Evolutionary conservation across 2,329 filamentous ascomycete species (phyloP).

Genomic region (Xylaria sp.): DNA sequence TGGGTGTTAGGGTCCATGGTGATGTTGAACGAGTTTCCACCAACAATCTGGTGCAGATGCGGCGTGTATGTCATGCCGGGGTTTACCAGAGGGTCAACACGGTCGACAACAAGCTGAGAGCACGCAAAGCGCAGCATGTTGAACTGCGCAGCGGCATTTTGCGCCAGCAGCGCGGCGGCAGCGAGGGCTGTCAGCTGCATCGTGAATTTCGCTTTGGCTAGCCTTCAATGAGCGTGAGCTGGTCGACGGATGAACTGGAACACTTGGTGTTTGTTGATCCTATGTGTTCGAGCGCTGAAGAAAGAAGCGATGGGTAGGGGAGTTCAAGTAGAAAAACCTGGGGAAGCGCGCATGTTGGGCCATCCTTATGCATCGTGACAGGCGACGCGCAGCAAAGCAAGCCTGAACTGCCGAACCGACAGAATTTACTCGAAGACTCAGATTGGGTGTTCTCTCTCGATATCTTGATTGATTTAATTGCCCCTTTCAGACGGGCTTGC

Average conservation of each 20-base stretch:
- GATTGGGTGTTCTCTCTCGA: constrained; percentile 42
- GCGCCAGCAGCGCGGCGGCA: constrained; percentile 49
- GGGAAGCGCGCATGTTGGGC: constrained; percentile 40
- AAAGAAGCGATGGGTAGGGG: constrained; percentile 37
- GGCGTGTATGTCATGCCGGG: constrained; percentile 58
- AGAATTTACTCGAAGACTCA: constrained; percentile 41
- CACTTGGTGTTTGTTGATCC: constrained; percentile 16
- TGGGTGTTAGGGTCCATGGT: constrained; percentile 55
- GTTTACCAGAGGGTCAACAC: constrained; percentile 59
- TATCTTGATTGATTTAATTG: constrained; percentile 46
- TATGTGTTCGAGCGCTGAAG: constrained; percentile 3
- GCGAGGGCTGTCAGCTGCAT: constrained; percentile 52
- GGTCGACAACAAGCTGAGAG: constrained; percentile 60
- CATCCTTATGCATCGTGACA: constrained; percentile 42
- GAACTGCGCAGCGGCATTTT: constrained; percentile 49
- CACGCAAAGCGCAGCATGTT: constrained; percentile 61
- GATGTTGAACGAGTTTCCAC: constrained; percentile 59
- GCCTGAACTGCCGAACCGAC: constrained; percentile 46
- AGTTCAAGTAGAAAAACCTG: constrained; percentile 42
- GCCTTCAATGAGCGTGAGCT: constrained; percentile 14
- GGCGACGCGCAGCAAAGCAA: constrained; percentile 33
- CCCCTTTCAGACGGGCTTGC: constrained; percentile 42
- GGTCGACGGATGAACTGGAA: constrained; percentile 14
- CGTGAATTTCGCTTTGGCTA: constrained; percentile 35
- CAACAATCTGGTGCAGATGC: constrained; percentile 61